A percentile compares a stretch with the other conserved stretches of the same genome.
These are phyloP conservation scores for Oleoguttula mirabilis DNA, from an alignment of 495 filamentous ascomycete species.

Conservation along the genomic window DNA sequence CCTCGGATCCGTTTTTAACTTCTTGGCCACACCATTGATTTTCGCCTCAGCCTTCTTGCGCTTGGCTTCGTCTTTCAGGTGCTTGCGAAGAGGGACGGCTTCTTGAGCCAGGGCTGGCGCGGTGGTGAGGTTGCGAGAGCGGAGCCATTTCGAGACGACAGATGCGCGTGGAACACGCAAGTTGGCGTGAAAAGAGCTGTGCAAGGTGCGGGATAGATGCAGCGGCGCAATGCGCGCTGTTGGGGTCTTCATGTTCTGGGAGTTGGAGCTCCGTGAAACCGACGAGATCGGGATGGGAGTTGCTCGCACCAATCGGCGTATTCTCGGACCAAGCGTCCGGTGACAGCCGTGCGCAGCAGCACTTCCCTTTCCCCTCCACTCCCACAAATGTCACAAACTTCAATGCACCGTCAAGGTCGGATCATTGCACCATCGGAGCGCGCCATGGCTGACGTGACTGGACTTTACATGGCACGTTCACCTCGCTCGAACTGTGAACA, in stretches of 20 bases:
- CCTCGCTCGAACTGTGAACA: no score
- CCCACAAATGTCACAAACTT: no score
- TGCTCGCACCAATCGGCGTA: no score
- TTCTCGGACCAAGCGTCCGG: no score
- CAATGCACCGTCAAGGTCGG: no score
- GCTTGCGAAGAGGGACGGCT: conserved; percentile 26
- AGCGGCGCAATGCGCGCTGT: neutral
- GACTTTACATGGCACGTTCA: no score
- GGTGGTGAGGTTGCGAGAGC: conserved; percentile 5
- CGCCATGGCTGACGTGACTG: no score
- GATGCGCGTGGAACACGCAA: conserved; percentile 4
- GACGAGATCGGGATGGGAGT: no score
- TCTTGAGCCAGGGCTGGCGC: neutral
- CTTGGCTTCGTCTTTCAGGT: conserved; percentile 28
- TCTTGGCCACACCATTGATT: conserved; percentile 1
- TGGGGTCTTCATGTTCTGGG: neutral
- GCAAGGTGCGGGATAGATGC: neutral
- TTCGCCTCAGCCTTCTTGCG: conserved; percentile 17
- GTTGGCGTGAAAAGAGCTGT: neutral
- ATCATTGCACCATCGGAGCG: no score
- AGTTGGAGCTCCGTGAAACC: no score
- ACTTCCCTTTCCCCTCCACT: no score
- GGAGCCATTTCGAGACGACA: conserved; percentile 15
- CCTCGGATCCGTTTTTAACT: conserved; percentile 1
- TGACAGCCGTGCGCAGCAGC: no score